Conservation (phyloP, 371 early-diverging fungal genomes). For the Dinochytrium kinnereticum region DNA sequence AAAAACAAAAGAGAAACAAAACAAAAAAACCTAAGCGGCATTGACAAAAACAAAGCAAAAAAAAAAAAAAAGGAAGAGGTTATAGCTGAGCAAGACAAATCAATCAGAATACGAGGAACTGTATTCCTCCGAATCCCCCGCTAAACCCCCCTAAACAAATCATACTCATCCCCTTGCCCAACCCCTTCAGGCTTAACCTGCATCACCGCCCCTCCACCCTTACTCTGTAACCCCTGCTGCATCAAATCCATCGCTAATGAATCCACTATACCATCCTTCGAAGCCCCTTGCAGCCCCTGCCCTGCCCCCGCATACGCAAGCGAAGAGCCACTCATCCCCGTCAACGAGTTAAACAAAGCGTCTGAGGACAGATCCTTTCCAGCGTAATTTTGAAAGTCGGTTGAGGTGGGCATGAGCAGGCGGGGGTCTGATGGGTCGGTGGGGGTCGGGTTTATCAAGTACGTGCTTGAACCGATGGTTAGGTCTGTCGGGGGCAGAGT, state of each 20-base stretch:
- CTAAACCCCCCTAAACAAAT: no score
- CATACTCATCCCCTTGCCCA: not conserved
- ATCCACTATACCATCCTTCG: not conserved
- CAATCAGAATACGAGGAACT: no score
- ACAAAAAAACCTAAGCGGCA: no score
- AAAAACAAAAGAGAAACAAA: no score
- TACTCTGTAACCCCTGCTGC: constrained; percentile 16
- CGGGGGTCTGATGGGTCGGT: not conserved
- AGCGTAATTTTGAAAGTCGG: not conserved
- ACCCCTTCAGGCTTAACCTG: no score
- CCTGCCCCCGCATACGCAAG: not conserved
- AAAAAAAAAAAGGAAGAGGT: no score
- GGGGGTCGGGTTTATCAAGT: no score
- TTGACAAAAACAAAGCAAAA: no score
- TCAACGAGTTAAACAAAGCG: not conserved
- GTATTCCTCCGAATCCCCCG: no score
- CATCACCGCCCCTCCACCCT: not conserved
- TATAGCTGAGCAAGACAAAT: no score
- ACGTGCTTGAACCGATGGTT: not conserved
- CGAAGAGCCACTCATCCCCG: not conserved
- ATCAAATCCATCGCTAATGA: constrained; percentile 9
- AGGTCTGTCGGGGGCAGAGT: not conserved
- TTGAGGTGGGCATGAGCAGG: not conserved
- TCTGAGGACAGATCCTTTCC: not conserved
- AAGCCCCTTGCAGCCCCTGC: not conserved